phyloP scores from a whole-genome alignment of 148 eudicot genomes.

The Nyssa sinensis region DNA sequence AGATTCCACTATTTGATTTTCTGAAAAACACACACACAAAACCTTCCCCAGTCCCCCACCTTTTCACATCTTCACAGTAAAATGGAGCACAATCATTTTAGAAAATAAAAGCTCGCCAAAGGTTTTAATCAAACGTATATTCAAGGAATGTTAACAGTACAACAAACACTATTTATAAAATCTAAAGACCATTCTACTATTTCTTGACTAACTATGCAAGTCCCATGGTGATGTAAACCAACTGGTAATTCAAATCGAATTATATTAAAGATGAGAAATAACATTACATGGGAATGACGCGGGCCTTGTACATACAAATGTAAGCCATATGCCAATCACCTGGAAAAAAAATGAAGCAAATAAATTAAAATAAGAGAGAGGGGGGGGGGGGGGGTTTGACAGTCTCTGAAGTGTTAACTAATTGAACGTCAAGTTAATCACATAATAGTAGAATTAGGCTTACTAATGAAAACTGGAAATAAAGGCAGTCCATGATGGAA shows the following conservation, averaged over 20 bases:
- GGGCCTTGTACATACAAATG: conserved; percentile 94
- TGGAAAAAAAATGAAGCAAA: conserved; percentile 28
- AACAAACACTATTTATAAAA: not conserved
- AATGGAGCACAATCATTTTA: not conserved
- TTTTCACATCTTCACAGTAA: not conserved
- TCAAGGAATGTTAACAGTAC: not conserved
- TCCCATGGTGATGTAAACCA: conserved; percentile 4
- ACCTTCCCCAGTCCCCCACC: too few species aligned
- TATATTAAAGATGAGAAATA: conserved; percentile 6
- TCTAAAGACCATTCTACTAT: not conserved
- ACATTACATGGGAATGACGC: conserved; percentile 52
- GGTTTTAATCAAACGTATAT: not conserved
- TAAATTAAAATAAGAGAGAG: not conserved
- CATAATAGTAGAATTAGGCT: not conserved
- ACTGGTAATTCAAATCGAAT: not conserved
- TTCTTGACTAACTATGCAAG: not conserved
- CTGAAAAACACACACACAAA: too few species aligned
- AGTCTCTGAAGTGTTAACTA: not conserved
- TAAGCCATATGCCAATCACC: conserved; percentile 99
- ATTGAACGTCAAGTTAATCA: not conserved
- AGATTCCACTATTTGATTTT: too few species aligned
- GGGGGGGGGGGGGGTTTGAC: too few species aligned
- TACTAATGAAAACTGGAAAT: not conserved
- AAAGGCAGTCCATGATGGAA: not conserved
- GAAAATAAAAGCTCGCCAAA: not conserved